Evolutionary conservation across 441 rosid genomes (phyloP), one percentile per base, ranked within the genome.

Genomic region (Erodium trifolium): DNA sequence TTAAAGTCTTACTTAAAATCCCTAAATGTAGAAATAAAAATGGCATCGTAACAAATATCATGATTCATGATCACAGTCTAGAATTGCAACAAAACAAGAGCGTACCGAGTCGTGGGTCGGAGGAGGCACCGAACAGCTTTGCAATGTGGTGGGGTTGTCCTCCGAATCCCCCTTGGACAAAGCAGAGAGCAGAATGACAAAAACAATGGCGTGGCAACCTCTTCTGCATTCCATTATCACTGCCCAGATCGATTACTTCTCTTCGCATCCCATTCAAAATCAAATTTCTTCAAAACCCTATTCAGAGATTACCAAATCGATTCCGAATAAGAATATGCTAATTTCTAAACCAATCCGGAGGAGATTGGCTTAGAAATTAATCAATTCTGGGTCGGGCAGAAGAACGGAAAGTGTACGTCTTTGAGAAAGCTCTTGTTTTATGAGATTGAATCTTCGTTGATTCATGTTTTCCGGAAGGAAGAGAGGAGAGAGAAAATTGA

Each of bases 261-360:
- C 82, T 79, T 77, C 80, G 80, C 88, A 83, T 84, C 71, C 76
- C 83, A 84, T 83, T 72, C 66, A 69, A 78, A 39, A 39, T 9
- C 7, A 39, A 9, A 5, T 9, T 5, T 39, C 9, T 4, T 9
- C 45, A 39, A 17, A 53, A 16, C 53, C 57, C 6, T 2, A 49
- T 49, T n/a, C 12, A 43, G 2, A 49, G 57, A n/a, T n/a, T 14
- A 12, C 5, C 57, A 11, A 11, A 47, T 49, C 12, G 12, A 13
- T 11, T 49, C 12, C 14, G 14, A 49, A 13, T 3, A 49, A 13
- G 55, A 49, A 49, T 49, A 13, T 11, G 55, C 55, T 49, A 49
- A 13, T 49, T 49, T 49, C 55, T 49, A 49, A 49, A 13, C 55
- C 55, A 49, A 49, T 49, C n/a, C 14, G 55, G 55, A 49, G 16